Evolutionary conservation across 768 basidiomycete genomes (phyloP).

Genomic region (Lactarius psammicola): DNA sequence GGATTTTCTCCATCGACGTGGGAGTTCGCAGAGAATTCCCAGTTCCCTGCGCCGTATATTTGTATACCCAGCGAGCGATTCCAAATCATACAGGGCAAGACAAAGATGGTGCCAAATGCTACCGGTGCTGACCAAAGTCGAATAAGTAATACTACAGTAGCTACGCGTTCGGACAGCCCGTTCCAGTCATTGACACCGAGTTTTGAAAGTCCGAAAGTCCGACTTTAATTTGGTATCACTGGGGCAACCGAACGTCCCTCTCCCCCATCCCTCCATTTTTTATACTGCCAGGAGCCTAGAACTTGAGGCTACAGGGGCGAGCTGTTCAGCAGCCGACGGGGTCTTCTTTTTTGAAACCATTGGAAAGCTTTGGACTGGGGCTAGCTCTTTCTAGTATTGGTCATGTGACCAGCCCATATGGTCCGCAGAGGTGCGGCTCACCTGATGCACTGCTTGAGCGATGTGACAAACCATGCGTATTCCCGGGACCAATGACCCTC

Average conservation of each 20-base stretch:
- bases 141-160: too few species aligned
- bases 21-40: not conserved
- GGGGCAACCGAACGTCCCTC: not conserved
- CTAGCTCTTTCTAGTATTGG: not conserved
- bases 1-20: not conserved
- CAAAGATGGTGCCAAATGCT: not conserved
- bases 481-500: not conserved
- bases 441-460: too few species aligned
- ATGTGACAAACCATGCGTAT: too few species aligned
- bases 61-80: not conserved
- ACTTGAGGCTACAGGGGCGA: not conserved
- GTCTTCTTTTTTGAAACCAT: not conserved
- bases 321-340: not conserved
- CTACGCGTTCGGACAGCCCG: not conserved
- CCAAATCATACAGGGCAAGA: not conserved
- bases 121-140: too few species aligned
- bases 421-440: not conserved
- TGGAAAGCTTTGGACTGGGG: not conserved
- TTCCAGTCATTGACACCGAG: not conserved
- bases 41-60: not conserved
- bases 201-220: conserved; percentile 16
- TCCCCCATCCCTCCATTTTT: conserved; percentile 5
- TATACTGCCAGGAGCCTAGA: not conserved
- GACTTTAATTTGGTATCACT: conserved; percentile 7
- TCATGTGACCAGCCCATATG: not conserved